A percentile compares a stretch with the other conserved stretches of the same genome.
These are phyloP conservation scores for Sequoiadendron giganteum DNA, from an alignment of 75 land plant genomes.

Conservation along the genomic window DNA sequence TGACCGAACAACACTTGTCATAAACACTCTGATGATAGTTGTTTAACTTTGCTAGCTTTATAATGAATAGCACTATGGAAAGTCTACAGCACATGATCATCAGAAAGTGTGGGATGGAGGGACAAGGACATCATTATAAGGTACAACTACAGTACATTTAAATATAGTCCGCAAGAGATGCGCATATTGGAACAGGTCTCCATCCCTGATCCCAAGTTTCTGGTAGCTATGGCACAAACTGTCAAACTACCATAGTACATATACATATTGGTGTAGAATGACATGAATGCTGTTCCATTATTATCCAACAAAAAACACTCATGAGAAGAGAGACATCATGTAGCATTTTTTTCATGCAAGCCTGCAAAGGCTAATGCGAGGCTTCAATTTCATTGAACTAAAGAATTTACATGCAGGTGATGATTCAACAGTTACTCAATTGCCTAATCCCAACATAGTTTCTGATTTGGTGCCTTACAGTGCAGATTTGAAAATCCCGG, in stretches of 20 bases:
- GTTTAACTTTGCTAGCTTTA: neutral
- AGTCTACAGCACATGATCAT: neutral
- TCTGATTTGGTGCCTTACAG: constrained; percentile 6
- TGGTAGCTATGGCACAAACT: neutral
- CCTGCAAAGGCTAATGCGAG: neutral
- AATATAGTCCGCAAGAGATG: neutral
- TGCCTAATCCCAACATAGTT: constrained; percentile 9
- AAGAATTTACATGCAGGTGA: neutral
- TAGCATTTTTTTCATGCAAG: neutral
- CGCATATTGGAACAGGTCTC: neutral
- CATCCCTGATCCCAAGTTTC: neutral
- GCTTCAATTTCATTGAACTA: neutral
- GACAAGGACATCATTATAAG: neutral
- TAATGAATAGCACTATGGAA: neutral
- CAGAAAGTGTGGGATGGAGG: neutral
- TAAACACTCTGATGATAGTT: neutral
- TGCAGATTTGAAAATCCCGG: neutral
- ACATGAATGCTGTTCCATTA: neutral
- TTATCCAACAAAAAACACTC: neutral
- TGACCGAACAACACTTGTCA: neutral
- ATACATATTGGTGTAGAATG: neutral
- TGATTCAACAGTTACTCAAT: neutral
- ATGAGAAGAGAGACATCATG: neutral
- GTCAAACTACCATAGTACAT: neutral
- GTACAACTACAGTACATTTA: neutral